phyloP scores from a whole-genome alignment of 2,329 filamentous ascomycete genomes.

The Myriangium duriaei region DNA sequence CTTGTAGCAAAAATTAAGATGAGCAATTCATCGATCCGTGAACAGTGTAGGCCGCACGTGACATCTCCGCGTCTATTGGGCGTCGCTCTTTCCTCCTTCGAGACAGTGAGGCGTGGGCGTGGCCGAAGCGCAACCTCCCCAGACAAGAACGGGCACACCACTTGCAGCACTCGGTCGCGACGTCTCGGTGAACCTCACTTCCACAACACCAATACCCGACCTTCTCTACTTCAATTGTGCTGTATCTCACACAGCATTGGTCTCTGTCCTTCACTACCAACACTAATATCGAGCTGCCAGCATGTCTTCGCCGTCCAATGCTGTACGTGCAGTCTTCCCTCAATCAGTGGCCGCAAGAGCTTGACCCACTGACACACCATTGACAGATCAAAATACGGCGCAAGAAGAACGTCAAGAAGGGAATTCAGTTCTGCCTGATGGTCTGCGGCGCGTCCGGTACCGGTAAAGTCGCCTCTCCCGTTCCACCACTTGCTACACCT shows the following conservation, averaged over 20 bases:
- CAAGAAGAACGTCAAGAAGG: constrained; percentile 99
- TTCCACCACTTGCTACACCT: neutral
- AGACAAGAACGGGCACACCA: too few species aligned
- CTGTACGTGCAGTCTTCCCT: constrained; percentile 8
- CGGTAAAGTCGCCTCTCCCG: constrained; percentile 42
- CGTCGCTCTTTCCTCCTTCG: too few species aligned
- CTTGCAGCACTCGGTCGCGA: too few species aligned
- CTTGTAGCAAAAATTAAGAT: too few species aligned
- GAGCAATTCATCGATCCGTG: too few species aligned
- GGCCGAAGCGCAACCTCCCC: too few species aligned
- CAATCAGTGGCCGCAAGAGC: constrained; percentile 2
- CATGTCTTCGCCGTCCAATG: constrained; percentile 11
- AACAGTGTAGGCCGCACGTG: too few species aligned
- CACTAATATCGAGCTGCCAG: constrained; percentile 4
- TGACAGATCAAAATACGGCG: constrained; percentile 84
- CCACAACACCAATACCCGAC: too few species aligned
- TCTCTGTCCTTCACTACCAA: constrained; percentile 1
- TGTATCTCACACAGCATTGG: constrained; percentile 2
- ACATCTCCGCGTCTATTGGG: too few species aligned
- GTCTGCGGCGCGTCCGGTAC: constrained; percentile 98
- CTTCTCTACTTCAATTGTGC: constrained; percentile 4
- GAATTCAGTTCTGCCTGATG: constrained; percentile 99
- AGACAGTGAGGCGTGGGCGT: too few species aligned
- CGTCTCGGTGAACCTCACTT: too few species aligned
- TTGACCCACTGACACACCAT: constrained; percentile 14